Evolutionary conservation across 2,329 filamentous ascomycete genomes (phyloP), one percentile per base, ranked within the genome.

Genomic region (Penicillium sp.): DNA sequence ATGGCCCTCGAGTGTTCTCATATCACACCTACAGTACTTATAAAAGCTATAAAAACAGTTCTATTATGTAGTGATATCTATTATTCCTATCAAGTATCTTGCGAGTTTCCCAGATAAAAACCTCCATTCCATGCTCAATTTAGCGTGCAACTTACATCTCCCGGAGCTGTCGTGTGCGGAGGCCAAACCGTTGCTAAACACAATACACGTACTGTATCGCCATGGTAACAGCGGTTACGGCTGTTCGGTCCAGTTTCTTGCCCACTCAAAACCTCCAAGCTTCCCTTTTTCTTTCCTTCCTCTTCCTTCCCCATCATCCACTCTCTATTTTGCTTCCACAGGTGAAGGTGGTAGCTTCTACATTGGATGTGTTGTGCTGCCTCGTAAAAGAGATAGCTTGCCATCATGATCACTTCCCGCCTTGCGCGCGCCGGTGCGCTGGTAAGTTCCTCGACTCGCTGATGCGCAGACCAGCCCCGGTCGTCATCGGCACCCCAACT

Each of bases 401-500:
- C 57, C 65, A 72, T 63, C 60, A 74, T 74, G 72, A 70, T 74
- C 62, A 70, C 71, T 60, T 66, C 70, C 57, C 66, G 69, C 66
- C 65, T 74, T 57, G 66, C 70, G 66, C 72, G 72, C 64, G 61
- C 68, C 57, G 69, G 70, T 69, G 69, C 67, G 65, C 65, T 74
- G 70, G 71, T 74, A 70, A 57, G 72, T 69, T 49, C 20, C 34
- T 39, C 36, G 40, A 37, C 47, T 46, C 42, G 40, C 41, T 42
- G 38, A 47, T 46, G 36, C 44, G 38, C 28, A n/a, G 43, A 46
- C 42, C 16, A 6, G 10, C 24, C 35, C 20, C 35, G 16, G 37
- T 28, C 27, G 24, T 40, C 42, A 36, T 42, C 38, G 18, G 16
- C 34, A 34, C 24, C n/a, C 20, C 22, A 32, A 22, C 22, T 49